A percentile compares a stretch with the other conserved stretches of the same genome.
Evolutionary conservation across 2,329 filamentous ascomycete genomes (phyloP).

Genomic region (Dendrostoma leiphaemia): DNA sequence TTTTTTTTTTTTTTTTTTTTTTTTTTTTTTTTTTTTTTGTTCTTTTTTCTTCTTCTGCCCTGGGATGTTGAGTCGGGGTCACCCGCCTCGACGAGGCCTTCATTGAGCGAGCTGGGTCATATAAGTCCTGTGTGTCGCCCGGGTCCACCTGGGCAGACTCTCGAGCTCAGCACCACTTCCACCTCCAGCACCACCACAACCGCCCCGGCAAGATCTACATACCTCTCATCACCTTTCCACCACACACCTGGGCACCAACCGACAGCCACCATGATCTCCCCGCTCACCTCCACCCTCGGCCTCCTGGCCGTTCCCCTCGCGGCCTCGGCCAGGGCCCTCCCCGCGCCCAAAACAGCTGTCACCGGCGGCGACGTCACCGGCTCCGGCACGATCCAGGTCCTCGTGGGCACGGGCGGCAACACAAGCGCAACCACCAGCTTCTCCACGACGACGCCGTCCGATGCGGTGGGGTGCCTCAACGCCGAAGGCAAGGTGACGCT

Average conservation of each 20-base stretch:
- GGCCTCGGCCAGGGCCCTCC: not conserved
- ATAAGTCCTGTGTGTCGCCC: too few species aligned
- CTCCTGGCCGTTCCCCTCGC: not conserved
- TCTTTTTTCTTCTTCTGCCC: too few species aligned
- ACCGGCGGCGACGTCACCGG: not conserved
- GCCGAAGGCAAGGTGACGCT: constrained; percentile 9
- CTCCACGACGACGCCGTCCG: not conserved
- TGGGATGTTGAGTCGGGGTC: not conserved
- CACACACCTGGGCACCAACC: not conserved
- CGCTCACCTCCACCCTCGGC: not conserved
- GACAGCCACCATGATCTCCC: constrained; percentile 1
- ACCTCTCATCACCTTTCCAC: too few species aligned
- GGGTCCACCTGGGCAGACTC: too few species aligned
- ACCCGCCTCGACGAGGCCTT: not conserved
- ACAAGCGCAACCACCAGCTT: not conserved
- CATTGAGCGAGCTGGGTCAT: not conserved
- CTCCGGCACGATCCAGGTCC: constrained; percentile 6
- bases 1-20: too few species aligned
- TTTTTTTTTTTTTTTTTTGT: too few species aligned
- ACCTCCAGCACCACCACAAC: not conserved
- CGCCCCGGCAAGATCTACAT: not conserved
- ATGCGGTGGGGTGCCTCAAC: constrained; percentile 11
- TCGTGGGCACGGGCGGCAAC: constrained; percentile 10
- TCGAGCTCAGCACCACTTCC: too few species aligned
- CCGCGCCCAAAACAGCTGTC: not conserved